A percentile compares a stretch with the other conserved stretches of the same genome.
Conservation (phyloP, 192 early-diverging fungal species). For the Backusella morwellensis region DNA sequence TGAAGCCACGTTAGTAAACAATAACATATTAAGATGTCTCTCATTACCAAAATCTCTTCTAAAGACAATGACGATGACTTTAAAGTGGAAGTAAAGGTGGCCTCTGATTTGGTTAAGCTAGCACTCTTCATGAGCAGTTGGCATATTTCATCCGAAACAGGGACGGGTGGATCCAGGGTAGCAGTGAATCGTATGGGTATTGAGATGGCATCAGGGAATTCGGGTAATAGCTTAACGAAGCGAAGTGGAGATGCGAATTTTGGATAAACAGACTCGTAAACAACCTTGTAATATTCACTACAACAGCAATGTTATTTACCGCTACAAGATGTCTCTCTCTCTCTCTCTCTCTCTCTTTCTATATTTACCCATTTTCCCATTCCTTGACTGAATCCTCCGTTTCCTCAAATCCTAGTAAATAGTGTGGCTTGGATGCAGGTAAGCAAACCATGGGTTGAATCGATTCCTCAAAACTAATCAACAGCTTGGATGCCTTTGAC, state of each 20-base stretch:
- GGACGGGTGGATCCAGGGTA: constrained; percentile 22
- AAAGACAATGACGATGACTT: constrained; percentile 6
- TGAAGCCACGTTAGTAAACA: not conserved
- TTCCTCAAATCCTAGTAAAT: constrained; percentile 29
- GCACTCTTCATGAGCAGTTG: constrained; percentile 21
- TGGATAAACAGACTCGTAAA: constrained; percentile 15
- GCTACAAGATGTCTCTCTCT: no score
- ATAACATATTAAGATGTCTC: not conserved
- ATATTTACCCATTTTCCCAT: constrained; percentile 20
- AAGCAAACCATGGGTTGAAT: constrained; percentile 1
- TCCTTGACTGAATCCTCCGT: constrained; percentile 18
- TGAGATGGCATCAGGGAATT: constrained; percentile 3
- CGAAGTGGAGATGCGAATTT: constrained; percentile 17
- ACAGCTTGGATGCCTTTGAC: constrained; percentile 1
- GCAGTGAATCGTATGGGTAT: constrained; percentile 31
- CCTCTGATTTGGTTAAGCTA: not conserved
- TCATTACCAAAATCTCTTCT: constrained; percentile 23
- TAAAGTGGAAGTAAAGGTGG: not conserved
- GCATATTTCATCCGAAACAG: constrained; percentile 21
- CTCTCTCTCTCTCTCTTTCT: no score
- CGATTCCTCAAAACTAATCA: constrained; percentile 27
- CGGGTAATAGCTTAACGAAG: constrained; percentile 21
- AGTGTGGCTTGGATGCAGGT: constrained; percentile 18
- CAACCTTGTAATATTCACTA: constrained; percentile 25
- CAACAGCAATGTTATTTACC: not conserved